Percentiles rank a stretch among this genome's conserved stretches.
Conservation (phyloP, 83 land plant genomes). For the Diphasiastrum complanatum region DNA sequence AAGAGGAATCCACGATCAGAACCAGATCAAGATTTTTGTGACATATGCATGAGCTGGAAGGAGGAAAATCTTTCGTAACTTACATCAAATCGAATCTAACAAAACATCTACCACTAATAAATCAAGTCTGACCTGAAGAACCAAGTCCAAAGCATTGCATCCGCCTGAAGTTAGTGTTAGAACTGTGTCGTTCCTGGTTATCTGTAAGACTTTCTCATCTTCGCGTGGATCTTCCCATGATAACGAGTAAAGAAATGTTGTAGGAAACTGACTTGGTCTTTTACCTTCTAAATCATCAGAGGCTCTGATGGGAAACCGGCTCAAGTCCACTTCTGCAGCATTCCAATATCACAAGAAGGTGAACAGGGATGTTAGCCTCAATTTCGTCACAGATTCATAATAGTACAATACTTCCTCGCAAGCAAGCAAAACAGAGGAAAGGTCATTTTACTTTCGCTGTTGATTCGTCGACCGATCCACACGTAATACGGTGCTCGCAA, state of each 20-base stretch:
- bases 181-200: conserved; percentile 29
- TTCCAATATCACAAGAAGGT: background rate
- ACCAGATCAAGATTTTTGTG: background rate
- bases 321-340: conserved; percentile 16
- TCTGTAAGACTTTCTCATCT: conserved; percentile 35
- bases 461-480: conserved; percentile 31
- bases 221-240: conserved; percentile 48
- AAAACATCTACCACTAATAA: no score
- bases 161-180: conserved; percentile 42
- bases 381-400: background rate
- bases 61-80: no score
- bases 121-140: conserved; percentile 24
- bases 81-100: no score
- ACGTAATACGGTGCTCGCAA: conserved; percentile 32
- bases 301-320: conserved; percentile 35
- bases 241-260: conserved; percentile 40
- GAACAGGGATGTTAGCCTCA: background rate
- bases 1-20: background rate
- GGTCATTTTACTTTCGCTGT: conserved; percentile 10
- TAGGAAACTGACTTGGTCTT: conserved; percentile 33
- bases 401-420: background rate
- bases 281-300: conserved; percentile 40
- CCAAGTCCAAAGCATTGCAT: conserved; percentile 38
- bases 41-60: no score
- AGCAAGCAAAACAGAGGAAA: background rate